Conservation (phyloP, 148 eudicot genomes). For the Diospyros lotus region DNA sequence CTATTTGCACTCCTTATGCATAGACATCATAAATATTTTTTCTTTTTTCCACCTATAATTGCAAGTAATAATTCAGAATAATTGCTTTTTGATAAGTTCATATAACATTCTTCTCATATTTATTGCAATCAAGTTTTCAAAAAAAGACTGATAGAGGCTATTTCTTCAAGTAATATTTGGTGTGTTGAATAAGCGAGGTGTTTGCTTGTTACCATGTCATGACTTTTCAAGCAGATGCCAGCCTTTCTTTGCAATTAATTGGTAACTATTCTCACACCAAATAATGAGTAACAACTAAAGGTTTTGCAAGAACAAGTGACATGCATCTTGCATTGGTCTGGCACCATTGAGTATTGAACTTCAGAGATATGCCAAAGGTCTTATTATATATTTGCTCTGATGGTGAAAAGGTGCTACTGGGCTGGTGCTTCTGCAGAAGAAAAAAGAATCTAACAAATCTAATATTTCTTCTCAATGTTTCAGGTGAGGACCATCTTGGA, state of each 20-base stretch:
- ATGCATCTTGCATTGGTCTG: not conserved
- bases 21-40: not conserved
- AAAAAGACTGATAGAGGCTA: no score
- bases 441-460: not conserved
- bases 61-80: not conserved
- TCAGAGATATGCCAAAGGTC: not conserved
- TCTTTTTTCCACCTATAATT: not conserved
- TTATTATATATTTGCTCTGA: no score
- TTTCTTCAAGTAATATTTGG: no score
- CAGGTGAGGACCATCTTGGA: conserved; percentile 89
- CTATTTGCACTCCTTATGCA: not conserved
- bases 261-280: not conserved
- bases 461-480: conserved; percentile 16
- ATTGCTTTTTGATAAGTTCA: not conserved
- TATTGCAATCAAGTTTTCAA: no score
- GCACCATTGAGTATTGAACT: not conserved
- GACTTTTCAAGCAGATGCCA: not conserved
- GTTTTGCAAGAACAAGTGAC: not conserved
- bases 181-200: no score
- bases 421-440: not conserved
- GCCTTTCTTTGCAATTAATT: not conserved
- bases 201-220: not conserved
- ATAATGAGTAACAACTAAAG: not conserved
- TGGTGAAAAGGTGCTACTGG: not conserved
- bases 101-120: not conserved